Evolutionary conservation across 2,329 filamentous ascomycete genomes (phyloP), one percentile per base, ranked within the genome.

Genomic region (Pseudocercospora macadamiae): DNA sequence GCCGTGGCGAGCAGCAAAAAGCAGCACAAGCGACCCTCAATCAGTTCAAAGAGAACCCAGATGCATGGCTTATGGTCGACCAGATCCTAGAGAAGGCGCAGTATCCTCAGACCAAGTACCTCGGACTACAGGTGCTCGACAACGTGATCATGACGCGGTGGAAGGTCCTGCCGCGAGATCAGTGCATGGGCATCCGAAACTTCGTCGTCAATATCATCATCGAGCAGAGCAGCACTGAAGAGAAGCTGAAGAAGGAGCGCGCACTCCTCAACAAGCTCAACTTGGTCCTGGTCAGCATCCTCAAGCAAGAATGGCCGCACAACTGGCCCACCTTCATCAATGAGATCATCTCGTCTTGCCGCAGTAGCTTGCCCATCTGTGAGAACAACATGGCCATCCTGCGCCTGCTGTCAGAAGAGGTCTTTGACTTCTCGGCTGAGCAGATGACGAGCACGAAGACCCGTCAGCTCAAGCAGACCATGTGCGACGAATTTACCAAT

Each of bases 281-380:
- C 73, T 85, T 99, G 70, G 93, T 97, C 59, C 89, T 99, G 64
- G 91, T 99, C 69, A 97, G 93, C 58, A 93, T 99, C 64, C 82
- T 99, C 73, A 99, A 99, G 83, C 95, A 99, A 79, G 95, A 99
- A 78, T 99, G 95, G 95, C 95, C 95, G 57, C 93, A 97, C 79
- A 96, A 99, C 82, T 99, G 96, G 95, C 95, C 96, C 9, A 96
- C 92, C 18, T 99, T 99, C 78, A 97, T 99, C 84, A 97, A 97
- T 82, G 95, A 99, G 81, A 99, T 99, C 77, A 92, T 99, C 70
- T 89, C 91, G 19, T 93, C 95, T 56, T 97, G 93, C 78, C 93
- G 96, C 75, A 93, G 91, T 67, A 97, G 90, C 77, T 82, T 99
- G 54, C 95, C 93, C 34, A 96, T 99, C 70, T 99, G 96, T 84